Base-by-base conservation (phyloP, 345 rosid species). In the Orychophragmus violaceus region DNA sequence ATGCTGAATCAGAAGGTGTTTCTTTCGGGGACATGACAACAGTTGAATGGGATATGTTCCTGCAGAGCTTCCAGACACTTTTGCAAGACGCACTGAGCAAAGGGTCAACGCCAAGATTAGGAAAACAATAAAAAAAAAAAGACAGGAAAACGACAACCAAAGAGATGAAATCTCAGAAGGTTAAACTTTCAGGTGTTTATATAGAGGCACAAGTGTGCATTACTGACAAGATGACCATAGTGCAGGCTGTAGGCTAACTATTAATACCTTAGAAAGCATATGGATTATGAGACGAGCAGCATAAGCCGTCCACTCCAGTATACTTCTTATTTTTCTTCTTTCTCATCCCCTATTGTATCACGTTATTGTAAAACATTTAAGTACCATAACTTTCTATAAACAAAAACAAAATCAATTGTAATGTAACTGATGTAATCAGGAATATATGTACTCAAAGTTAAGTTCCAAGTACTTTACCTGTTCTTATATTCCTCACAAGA, bases 1-100 rank as follows among this genome's bases (percentile, higher is more conserved):
- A 50, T 13, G 46, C 54, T n/a, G 85, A 75, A 67, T 62, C 70
- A 1, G 80, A 69, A 19, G 87, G 81, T 6, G 65, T 79, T 23
- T 70, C 75, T 19, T 77, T 87, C 4, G 89, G 76, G 65, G 84
- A 83, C 68, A 77, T 90, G 95, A 78, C 74, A 27, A 82, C 71
- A 61, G 65, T 42, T 28, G 85, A 87, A 68, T 87, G 92, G 92
- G 80, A 76, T 23, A 51, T 76, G 78, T 87, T 90, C 77, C 59
- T 90, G 62, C 70, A 81, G 71, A 74, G 45, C 51, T 90, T 86
- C 62, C 74, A 80, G 77, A 74, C 66, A 78, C 80, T 86, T 39
- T 68, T 86, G 86, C 84, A 83, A 28, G 77, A 81, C 28, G 81
- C 63, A 49, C 68, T 82, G 6, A 79, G 76, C 62, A 80, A 66